These are phyloP conservation scores for Trichosanthes cucumerina DNA, from an alignment of 306 rosid species.

Conservation along the genomic window DNA sequence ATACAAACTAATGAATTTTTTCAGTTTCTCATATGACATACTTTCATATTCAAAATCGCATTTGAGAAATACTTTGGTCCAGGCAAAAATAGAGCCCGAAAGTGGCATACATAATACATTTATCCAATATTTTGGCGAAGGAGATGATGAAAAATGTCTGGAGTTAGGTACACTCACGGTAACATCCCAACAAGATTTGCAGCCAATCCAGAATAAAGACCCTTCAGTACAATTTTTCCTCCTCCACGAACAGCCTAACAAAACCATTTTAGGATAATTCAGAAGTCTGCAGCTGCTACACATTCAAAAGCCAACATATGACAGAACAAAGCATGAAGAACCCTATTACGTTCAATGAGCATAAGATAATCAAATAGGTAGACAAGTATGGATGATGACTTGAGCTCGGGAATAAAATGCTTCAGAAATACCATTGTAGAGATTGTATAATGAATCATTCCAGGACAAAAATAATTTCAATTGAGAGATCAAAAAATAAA, in stretches of 20 bases:
- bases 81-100: neutral
- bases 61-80: neutral
- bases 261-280: neutral
- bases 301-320: neutral
- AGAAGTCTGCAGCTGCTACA: neutral
- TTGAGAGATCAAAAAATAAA: neutral
- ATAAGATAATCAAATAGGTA: neutral
- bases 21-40: neutral
- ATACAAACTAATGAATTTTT: neutral
- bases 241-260: constrained; percentile 25
- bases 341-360: neutral
- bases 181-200: constrained; percentile 34
- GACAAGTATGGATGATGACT: neutral
- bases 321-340: neutral
- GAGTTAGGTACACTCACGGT: constrained; percentile 25
- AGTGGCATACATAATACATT: neutral
- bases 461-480: neutral
- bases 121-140: neutral
- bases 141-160: neutral
- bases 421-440: neutral
- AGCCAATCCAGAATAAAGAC: constrained; percentile 32
- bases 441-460: neutral
- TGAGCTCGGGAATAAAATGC: neutral
- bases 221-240: constrained; percentile 22
- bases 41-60: neutral